These are phyloP conservation scores for Monilinia fructicola DNA, from an alignment of 2,329 filamentous ascomycete genomes.

Conservation along the genomic window DNA sequence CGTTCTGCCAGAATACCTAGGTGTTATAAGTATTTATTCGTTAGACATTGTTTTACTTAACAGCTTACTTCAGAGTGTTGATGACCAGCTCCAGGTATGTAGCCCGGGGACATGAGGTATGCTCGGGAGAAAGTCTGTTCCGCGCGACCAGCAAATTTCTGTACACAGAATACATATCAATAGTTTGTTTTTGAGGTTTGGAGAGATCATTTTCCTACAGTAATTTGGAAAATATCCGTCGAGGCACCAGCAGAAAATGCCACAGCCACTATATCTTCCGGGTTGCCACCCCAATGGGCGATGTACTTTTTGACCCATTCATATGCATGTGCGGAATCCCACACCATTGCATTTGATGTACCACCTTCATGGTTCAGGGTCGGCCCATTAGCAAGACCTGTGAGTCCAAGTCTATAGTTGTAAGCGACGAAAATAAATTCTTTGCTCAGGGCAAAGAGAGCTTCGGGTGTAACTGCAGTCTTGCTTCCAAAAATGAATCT, in stretches of 20 bases:
- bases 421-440: constrained; percentile 40
- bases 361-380: constrained; percentile 39
- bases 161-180: constrained; percentile 17
- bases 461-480: constrained; percentile 40
- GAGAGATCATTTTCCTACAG: constrained; percentile 13
- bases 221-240: constrained; percentile 43
- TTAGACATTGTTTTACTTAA: too few relatives aligned
- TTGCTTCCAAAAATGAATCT: constrained; percentile 37
- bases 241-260: constrained; percentile 51
- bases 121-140: constrained; percentile 40
- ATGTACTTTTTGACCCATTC: constrained; percentile 52
- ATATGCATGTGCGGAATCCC: constrained; percentile 48
- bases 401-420: constrained; percentile 41
- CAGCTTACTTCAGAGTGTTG: background rate
- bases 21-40: too few relatives aligned
- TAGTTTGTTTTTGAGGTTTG: too few relatives aligned
- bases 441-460: constrained; percentile 39
- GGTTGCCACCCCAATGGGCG: constrained; percentile 47
- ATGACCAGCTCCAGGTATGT: constrained; percentile 37
- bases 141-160: constrained; percentile 40
- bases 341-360: constrained; percentile 31
- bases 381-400: constrained; percentile 38
- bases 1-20: constrained; percentile 40
- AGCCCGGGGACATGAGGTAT: constrained; percentile 41
- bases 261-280: constrained; percentile 47